Evolutionary conservation across 1,284 basidiomycete species (phyloP).

Genomic region (Dichomitus squalens): DNA sequence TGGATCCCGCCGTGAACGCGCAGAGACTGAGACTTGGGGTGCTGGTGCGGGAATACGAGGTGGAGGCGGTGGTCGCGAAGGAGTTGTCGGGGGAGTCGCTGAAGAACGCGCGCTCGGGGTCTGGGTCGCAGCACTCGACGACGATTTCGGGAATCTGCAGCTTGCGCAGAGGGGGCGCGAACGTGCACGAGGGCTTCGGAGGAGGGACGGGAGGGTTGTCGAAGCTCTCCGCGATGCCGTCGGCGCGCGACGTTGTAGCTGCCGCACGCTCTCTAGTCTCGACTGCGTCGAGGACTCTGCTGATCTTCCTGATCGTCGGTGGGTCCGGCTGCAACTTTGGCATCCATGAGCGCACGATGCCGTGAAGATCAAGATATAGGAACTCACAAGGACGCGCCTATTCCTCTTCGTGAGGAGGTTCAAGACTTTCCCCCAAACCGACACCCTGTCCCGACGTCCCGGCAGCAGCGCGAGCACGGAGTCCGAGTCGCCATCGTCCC

Average conservation of each 20-base stretch:
- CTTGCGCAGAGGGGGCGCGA: background rate
- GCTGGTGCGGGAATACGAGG: background rate
- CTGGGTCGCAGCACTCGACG: background rate
- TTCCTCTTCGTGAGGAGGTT: no score
- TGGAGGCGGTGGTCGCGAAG: no score
- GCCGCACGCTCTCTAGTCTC: background rate
- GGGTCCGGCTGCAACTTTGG: background rate
- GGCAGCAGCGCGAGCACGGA: conserved; percentile 3
- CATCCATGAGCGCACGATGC: background rate
- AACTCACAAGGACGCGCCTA: background rate
- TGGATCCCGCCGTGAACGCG: background rate
- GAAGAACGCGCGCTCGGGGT: no score
- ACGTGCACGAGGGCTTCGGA: background rate
- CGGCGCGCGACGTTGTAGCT: background rate
- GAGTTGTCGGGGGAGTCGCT: no score
- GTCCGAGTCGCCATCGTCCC: background rate
- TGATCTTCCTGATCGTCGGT: background rate
- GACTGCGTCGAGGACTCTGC: background rate
- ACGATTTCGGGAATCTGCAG: background rate
- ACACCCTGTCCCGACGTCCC: background rate
- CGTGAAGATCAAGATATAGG: background rate
- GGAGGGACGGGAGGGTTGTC: no score
- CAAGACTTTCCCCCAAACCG: background rate
- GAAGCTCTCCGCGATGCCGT: background rate
- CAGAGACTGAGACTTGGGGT: background rate